Conservation (phyloP, 148 eudicot species). For the Cornus suecica region DNA sequence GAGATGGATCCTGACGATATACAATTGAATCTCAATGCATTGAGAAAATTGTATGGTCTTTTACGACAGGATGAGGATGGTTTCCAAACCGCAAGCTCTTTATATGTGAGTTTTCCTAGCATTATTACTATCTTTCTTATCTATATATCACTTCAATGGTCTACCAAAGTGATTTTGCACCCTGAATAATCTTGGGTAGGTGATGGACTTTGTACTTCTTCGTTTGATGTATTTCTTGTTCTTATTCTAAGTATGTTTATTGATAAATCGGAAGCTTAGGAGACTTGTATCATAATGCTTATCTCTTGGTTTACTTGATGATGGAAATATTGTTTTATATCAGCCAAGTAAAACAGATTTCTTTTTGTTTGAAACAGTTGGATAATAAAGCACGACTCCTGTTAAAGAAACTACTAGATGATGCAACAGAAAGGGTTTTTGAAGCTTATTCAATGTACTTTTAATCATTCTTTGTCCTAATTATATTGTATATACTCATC, state of each 20-base stretch:
- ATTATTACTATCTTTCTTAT: neutral
- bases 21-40: slow-evolving; percentile 26
- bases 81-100: neutral
- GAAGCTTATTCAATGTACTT: slow-evolving; percentile 28
- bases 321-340: too few species aligned
- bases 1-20: slow-evolving; percentile 9
- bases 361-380: slow-evolving; percentile 17
- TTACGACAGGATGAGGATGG: neutral
- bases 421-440: slow-evolving; percentile 29
- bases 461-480: neutral
- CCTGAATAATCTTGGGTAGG: too few species aligned
- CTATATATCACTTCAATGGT: neutral
- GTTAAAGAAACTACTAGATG: slow-evolving; percentile 31
- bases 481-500: neutral
- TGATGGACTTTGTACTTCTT: too few species aligned
- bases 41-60: slow-evolving; percentile 24
- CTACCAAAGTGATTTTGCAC: neutral
- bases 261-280: too few species aligned
- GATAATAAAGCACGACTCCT: slow-evolving; percentile 34
- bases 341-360: neutral
- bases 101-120: slow-evolving; percentile 7
- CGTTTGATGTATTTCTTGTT: neutral
- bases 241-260: neutral
- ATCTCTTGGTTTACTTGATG: neutral
- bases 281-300: too few species aligned